These are phyloP conservation scores for Acrasis kona DNA, from an alignment of 78 protist genomes.

Conservation along the genomic window DNA sequence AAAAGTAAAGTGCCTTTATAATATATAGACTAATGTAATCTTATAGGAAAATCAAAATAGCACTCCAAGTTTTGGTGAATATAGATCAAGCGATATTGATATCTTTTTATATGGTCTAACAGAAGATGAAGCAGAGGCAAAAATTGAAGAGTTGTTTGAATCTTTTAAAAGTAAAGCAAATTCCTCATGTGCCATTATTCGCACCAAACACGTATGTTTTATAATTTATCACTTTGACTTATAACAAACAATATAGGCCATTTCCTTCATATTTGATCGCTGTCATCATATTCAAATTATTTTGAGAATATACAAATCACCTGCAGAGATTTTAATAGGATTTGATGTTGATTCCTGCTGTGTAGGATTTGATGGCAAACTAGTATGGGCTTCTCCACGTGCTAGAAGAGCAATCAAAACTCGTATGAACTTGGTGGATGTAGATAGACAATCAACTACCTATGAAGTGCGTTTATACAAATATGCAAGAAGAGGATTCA, in stretches of 20 bases:
- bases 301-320: neutral
- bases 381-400: constrained; percentile 17
- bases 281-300: constrained; percentile 7
- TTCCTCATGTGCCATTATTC: no score
- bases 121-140: neutral
- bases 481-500: constrained; percentile 30
- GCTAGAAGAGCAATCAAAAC: neutral
- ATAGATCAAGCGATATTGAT: no score
- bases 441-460: neutral
- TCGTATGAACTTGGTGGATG: neutral
- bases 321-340: constrained; percentile 6
- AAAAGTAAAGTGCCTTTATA: no score
- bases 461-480: constrained; percentile 18
- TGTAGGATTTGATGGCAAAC: constrained; percentile 10
- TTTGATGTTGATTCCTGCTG: constrained; percentile 19
- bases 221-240: no score
- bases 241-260: no score
- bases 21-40: no score
- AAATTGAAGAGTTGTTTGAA: neutral
- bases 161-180: neutral
- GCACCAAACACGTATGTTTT: no score
- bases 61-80: no score
- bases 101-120: neutral
- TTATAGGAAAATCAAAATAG: no score
- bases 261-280: no score